These are phyloP conservation scores for Cyberlindnera petersonii DNA, from an alignment of 805 yeast genomes.

Conservation along the genomic window DNA sequence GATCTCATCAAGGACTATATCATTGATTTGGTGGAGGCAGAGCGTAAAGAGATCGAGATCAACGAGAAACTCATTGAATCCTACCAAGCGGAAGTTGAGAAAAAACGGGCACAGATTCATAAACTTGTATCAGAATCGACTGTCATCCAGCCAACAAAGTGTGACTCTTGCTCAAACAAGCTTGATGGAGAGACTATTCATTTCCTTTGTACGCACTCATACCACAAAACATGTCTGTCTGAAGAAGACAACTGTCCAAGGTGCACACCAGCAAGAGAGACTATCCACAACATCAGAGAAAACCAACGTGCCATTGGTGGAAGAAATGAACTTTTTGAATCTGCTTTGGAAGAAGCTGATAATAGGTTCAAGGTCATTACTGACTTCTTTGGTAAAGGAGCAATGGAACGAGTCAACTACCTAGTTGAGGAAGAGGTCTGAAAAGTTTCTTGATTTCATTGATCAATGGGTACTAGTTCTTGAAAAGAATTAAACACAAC, in stretches of 20 bases:
- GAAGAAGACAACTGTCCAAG: slow-evolving; percentile 65
- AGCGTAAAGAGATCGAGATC: slow-evolving; percentile 61
- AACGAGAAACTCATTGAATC: slow-evolving; percentile 62
- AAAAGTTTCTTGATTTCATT: neutral
- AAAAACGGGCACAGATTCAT: slow-evolving; percentile 50
- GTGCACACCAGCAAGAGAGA: slow-evolving; percentile 70
- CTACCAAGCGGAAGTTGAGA: slow-evolving; percentile 61
- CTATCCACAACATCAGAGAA: slow-evolving; percentile 51
- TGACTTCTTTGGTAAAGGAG: slow-evolving; percentile 87
- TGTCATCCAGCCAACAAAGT: slow-evolving; percentile 36
- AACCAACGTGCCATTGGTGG: slow-evolving; percentile 61
- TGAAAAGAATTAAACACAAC: neutral
- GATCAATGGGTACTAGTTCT: neutral
- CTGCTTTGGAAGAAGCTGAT: slow-evolving; percentile 44
- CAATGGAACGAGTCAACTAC: slow-evolving; percentile 37
- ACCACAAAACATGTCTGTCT: slow-evolving; percentile 74
- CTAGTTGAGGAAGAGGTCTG: slow-evolving; percentile 4
- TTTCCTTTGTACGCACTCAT: slow-evolving; percentile 83
- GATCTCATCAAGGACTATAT: slow-evolving; percentile 72
- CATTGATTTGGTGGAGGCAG: slow-evolving; percentile 53
- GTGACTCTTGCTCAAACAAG: slow-evolving; percentile 30
- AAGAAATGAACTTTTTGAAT: slow-evolving; percentile 58
- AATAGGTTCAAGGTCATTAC: slow-evolving; percentile 72
- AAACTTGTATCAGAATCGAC: slow-evolving; percentile 36
- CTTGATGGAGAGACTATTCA: slow-evolving; percentile 78